Evolutionary conservation across 176 grass and related monocot species (phyloP), one percentile per base, ranked within the genome.

Genomic region (Tillandsia leiboldiana): DNA sequence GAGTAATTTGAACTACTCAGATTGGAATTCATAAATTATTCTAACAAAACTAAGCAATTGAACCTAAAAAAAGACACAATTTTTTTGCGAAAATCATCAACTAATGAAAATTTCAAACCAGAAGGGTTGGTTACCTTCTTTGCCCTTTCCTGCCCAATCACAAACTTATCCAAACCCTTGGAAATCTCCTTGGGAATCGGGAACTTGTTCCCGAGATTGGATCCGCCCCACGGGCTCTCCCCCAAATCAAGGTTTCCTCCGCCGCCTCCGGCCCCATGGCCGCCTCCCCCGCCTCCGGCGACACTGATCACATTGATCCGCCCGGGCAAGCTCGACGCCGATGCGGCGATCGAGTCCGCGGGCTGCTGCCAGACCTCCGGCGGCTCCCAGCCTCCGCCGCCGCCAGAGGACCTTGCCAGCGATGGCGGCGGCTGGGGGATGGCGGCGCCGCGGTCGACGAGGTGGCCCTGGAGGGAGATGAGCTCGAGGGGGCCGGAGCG

Each of bases 351-450:
- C 28, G 64, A 70, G 12, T 85, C 79, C 27, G 75, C 82, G 12
- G 82, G 82, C 79, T 89, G 87, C 26, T 80, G 75, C 82, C 87
- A 89, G 75, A 85, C 85, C 76, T 89, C 87, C 49, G 87, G 79
- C 6, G 76, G 87, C 51, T 89, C 87, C 14, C 82, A 72, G 7
- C 58, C 82, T 2, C 75, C 79, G 10, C 82, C 76, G 10, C 58
- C 82, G 10, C 75, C 79, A 8, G 67, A 53, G 22, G 29, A 23
- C 17, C n/a, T 22, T 49, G 9, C 12, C 66, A 20, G 69, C 26
- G 10, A 13, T 13, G 14, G 42, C 22, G 1, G 52, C 51, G 8
- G 64, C 24, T 24, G 24, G 29, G 53, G 65, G 75, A 52, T 28
- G 24, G 64, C 50, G 72, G 58, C n/a, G 49, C 64, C 68, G 5